Evolutionary conservation across 352 stramenopile genomes (phyloP), one percentile per base, ranked within the genome.

Genomic region (Globisporangium solare): DNA sequence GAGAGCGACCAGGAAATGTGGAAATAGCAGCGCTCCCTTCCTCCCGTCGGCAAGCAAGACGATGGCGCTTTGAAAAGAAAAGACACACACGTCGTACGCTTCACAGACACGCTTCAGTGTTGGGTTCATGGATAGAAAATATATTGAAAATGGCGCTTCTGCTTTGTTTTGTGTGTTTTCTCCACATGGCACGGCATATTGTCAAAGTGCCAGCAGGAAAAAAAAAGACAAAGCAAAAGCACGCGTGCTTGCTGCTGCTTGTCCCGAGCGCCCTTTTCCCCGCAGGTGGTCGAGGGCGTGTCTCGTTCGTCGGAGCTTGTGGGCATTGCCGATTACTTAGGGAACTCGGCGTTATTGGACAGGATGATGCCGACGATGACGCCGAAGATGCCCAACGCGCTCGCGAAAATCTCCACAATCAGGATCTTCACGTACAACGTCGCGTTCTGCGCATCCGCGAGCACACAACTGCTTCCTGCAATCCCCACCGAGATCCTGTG

Each of bases 391-490:
- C 97, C 97, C 51, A 99, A 77, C 21, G 97, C 97, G 64, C 90
- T 98, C 42, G 96, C 97, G 71, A 99, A 99, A 93, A 99, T 99
- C 82, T 99, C 95, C n/a, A 98, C 92, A 78, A 98, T 98, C 57
- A 99, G 82, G 78, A 99, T 99, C 76, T 99, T 99, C 46, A 99
- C 97, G 78, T 99, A 99, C 22, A 99, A 76, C 47, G 82, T 87
- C 22, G 92, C 81, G 78, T 99, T 97, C 76, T 99, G 97, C 41
- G 97, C 97, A 87, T 99, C 97, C 15, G 94, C 97, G 42, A 99
- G 86, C 49, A 98, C 97, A 85, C 97, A 99, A 58, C 80, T 96
- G 56, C 91, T 98, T 51, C 97, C 97, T 51, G 96, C 97, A 71
- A 99, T 97, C 53, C 97, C 97, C 21, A 99, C 97, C 15, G 90